These are phyloP conservation scores for Candida buenavistaensis DNA, from an alignment of 1,139 yeast genomes.

Conservation along the genomic window DNA sequence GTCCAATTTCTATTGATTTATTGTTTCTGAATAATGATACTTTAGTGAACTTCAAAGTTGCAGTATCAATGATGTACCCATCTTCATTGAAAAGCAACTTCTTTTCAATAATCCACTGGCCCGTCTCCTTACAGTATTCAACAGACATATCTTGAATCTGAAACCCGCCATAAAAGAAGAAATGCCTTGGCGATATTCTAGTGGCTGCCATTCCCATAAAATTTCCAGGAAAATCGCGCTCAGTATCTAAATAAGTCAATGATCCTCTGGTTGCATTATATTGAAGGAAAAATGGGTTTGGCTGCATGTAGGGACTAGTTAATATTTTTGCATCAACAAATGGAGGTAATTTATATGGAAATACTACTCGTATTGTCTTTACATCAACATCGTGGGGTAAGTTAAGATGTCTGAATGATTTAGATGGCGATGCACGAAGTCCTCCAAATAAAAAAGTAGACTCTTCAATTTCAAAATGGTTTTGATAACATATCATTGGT, in stretches of 20 bases:
- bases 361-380: conserved; percentile 34
- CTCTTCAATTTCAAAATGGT: conserved; percentile 34
- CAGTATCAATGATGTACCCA: conserved; percentile 39
- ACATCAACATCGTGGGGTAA: conserved; percentile 34
- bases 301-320: conserved; percentile 35
- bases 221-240: conserved; percentile 27
- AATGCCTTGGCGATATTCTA: conserved; percentile 34
- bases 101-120: conserved; percentile 41
- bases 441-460: conserved; percentile 43
- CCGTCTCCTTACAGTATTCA: conserved; percentile 21
- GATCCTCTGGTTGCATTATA: conserved; percentile 39
- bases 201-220: conserved; percentile 31
- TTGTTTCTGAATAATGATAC: conserved; percentile 23
- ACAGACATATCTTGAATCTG: conserved; percentile 26
- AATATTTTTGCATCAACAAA: conserved; percentile 35
- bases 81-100: conserved; percentile 32
- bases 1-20: conserved; percentile 18
- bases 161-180: conserved; percentile 47
- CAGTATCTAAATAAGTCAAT: conserved; percentile 29
- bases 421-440: conserved; percentile 19
- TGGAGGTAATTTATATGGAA: conserved; percentile 45
- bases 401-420: conserved; percentile 31
- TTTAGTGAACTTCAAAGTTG: conserved; percentile 32
- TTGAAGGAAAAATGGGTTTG: conserved; percentile 26
- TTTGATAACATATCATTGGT: conserved; percentile 35